Evolutionary conservation across 164 flowering plant genomes (phyloP), one percentile per base, ranked within the genome.

Genomic region (Magnolia officinalis): DNA sequence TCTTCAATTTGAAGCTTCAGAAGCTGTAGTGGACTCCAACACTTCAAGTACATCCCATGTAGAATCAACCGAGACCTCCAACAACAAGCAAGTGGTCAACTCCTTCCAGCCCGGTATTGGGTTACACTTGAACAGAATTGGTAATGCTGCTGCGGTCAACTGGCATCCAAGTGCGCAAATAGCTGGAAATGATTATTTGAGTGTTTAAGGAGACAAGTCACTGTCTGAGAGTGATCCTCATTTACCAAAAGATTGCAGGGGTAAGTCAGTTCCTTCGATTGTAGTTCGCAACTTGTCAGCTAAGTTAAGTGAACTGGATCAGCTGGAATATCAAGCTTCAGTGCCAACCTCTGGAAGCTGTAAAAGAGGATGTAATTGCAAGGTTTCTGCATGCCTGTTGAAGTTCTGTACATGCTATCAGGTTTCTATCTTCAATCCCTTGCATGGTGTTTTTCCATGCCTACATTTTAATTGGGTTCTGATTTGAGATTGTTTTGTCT

Each of bases 351-450:
- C 94, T 5, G 92, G 87, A 16, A 89, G 94, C 81, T 95, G 89
- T 37, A 93, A 90, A 83, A 88, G 88, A 83, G 96, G 96, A 50
- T 93, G 97, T 86, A 91, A 87, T 77, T 95, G 97, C 89, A 95
- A 91, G 86, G 93, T 80, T 84, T 92, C 97, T 31, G 85, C 78
- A 87, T 95, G 98, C 77, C 80, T 87, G 75, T 91, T 91, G 72
- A 92, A 89, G 81, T 94, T 91, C 69, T 94, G 97, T 77, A 94
- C 90, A 84, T 94, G 98, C 83, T 94, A 82, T 82, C 94, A 91
- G 94, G 96, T 92, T 59, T 8, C 45, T 65, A 21, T 29, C 14
- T 67, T 49, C 70, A 26, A 37, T 0, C 11, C 61, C 63, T 50
- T 77, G 52, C 71, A 10, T 72, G 13, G 8, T 10, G 16, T 68